Evolutionary conservation across 352 stramenopile genomes (phyloP).

Genomic region (Paralagenidium karlingii): DNA sequence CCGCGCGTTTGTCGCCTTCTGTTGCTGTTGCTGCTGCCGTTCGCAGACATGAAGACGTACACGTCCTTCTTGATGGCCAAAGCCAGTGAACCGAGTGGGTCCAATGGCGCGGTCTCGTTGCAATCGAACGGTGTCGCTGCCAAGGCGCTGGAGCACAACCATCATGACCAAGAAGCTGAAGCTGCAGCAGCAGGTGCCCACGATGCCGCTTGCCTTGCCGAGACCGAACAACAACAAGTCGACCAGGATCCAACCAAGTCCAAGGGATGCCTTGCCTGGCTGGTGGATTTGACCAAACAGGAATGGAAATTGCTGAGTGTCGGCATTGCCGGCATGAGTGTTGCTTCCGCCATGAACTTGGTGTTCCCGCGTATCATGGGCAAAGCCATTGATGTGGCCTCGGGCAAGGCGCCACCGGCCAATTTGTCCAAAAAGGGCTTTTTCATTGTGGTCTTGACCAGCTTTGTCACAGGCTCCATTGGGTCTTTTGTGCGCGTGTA

Average conservation of each 20-base stretch:
- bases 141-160: no score
- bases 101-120: no score
- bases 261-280: no score
- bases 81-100: constrained; percentile 19
- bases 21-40: no score
- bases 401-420: constrained; percentile 49
- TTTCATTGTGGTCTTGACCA: constrained; percentile 68
- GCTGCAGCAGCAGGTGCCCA: no score
- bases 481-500: constrained; percentile 83
- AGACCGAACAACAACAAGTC: no score
- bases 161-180: no score
- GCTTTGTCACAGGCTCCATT: constrained; percentile 73
- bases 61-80: constrained; percentile 64
- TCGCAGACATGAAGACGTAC: constrained; percentile 58
- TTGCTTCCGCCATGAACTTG: constrained; percentile 81
- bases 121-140: no score
- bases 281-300: constrained; percentile 48
- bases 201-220: no score
- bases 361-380: constrained; percentile 84
- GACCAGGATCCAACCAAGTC: no score
- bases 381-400: constrained; percentile 78
- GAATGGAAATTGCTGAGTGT: constrained; percentile 50
- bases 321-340: constrained; percentile 66
- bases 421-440: constrained; percentile 77
- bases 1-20: no score